phyloP scores from a whole-genome alignment of 192 early-diverging fungal genomes.

The Podila minutissima region DNA sequence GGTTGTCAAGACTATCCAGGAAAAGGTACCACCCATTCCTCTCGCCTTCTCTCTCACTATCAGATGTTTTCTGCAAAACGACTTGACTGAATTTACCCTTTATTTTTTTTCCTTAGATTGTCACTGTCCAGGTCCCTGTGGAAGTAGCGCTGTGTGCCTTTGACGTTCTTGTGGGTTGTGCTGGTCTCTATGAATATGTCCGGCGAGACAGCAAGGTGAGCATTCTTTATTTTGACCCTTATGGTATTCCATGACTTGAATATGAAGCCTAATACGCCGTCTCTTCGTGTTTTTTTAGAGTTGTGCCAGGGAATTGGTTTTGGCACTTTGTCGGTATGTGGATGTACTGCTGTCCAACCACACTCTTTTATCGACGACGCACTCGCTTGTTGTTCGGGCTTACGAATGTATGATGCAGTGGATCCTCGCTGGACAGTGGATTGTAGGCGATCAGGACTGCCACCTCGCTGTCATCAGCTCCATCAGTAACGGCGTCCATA shows the following conservation, averaged over 20 bases:
- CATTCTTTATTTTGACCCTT: background rate
- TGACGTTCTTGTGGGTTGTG: constrained; percentile 70
- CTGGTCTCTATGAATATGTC: constrained; percentile 70
- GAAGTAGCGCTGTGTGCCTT: constrained; percentile 71
- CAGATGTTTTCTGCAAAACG: background rate
- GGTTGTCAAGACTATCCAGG: constrained; percentile 77
- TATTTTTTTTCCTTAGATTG: constrained; percentile 51
- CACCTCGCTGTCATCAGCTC: constrained; percentile 72
- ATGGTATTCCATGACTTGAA: background rate
- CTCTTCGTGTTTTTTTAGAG: constrained; percentile 51
- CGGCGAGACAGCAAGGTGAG: constrained; percentile 73
- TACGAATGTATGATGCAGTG: constrained; percentile 83
- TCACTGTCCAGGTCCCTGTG: constrained; percentile 65
- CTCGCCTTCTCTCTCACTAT: too few species aligned
- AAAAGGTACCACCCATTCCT: constrained; percentile 64
- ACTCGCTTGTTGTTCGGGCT: constrained; percentile 70
- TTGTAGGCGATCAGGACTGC: constrained; percentile 76
- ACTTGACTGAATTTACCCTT: background rate
- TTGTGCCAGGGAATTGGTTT: constrained; percentile 72
- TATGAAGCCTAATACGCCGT: background rate
- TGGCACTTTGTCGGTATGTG: constrained; percentile 77
- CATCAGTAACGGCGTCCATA: constrained; percentile 73
- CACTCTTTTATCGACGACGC: constrained; percentile 50
- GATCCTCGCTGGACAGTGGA: constrained; percentile 81
- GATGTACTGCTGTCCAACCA: constrained; percentile 68